phyloP scores from a whole-genome alignment of 1,139 yeast species.

The Suhomyces kunorum region DNA sequence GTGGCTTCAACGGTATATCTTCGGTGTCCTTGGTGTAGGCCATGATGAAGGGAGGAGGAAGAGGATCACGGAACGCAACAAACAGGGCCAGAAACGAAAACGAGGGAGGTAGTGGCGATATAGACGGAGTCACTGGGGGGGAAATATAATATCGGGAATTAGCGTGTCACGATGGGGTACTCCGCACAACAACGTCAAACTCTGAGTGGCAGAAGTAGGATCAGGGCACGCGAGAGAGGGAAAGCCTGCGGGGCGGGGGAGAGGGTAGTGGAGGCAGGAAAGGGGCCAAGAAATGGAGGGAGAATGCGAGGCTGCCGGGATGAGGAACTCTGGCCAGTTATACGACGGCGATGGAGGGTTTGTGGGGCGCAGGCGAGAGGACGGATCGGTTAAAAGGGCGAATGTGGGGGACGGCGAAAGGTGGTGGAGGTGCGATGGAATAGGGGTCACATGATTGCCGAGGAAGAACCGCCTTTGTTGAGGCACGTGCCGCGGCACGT shows the following conservation, averaged over 20 bases:
- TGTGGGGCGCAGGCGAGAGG: background rate
- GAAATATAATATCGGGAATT: too few species aligned
- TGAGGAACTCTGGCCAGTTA: too few species aligned
- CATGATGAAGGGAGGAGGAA: slow-evolving; percentile 4
- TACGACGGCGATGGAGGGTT: background rate
- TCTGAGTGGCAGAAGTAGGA: background rate
- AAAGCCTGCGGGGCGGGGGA: background rate
- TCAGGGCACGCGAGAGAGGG: background rate
- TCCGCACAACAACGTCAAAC: background rate
- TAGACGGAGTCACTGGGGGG: too few species aligned
- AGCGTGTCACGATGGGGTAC: too few species aligned
- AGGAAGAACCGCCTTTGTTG: too few species aligned
- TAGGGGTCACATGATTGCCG: slow-evolving; percentile 3
- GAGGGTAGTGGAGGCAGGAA: background rate
- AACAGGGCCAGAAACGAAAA: background rate
- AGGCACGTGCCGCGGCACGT: background rate
- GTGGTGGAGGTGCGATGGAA: slow-evolving; percentile 1
- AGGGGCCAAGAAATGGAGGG: background rate
- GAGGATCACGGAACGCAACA: background rate
- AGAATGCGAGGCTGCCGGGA: too few species aligned
- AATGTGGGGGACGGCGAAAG: background rate
- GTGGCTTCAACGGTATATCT: slow-evolving; percentile 43
- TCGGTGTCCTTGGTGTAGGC: slow-evolving; percentile 18
- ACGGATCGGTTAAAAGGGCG: background rate
- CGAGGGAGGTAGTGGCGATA: too few species aligned